Evolutionary conservation across 2,329 filamentous ascomycete species (phyloP), one percentile per base, ranked within the genome.

Genomic region (Xylaria hypoxylon): DNA sequence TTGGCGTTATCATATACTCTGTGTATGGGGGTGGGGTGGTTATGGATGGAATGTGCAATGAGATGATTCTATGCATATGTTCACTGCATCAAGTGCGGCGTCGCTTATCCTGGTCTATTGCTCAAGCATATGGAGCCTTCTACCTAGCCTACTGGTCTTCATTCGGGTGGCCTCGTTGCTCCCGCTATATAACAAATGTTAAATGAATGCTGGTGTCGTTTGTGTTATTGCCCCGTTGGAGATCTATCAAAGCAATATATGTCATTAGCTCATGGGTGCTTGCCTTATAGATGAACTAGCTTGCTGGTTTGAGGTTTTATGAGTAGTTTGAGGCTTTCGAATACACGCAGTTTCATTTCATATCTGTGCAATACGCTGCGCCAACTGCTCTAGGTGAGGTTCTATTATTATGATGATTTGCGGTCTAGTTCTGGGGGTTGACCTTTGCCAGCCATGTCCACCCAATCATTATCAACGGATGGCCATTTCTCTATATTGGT

Each of bases 321-420:
- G 10, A 11, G n/a, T 10, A 35, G 10, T 33, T 38, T 38, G 6
- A n/a, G 26, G 31, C 2, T 33, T 33, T 3, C 5, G 5, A 24
- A n/a, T 42, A 15, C 33, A 45, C n/a, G 2, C n/a, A 19, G 28
- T 13, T 15, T 19, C 4, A 44, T 33, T 55, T 44, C 35, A 52
- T 11, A 58, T n/a, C 1, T 10, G 31, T 19, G 26, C 26, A 3
- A 26, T 57, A 52, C 0, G 57, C 26, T 42, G 44, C 15, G 31
- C 33, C 51, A 51, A 65, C 50, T 53, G 45, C 35, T 62, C 58
- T 40, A 26, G 15, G 28, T 28, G 40, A 62, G n/a, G 22, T 28
- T 62, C 40, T 61, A 65, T 62, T 65, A 65, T 61, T 65, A 65
- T 65, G 24, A 33, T 51, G 44, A 38, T 52, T 28, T 40, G 19